phyloP scores from a whole-genome alignment of 176 grass and related monocot genomes.

The Saccharum spontaneum region DNA sequence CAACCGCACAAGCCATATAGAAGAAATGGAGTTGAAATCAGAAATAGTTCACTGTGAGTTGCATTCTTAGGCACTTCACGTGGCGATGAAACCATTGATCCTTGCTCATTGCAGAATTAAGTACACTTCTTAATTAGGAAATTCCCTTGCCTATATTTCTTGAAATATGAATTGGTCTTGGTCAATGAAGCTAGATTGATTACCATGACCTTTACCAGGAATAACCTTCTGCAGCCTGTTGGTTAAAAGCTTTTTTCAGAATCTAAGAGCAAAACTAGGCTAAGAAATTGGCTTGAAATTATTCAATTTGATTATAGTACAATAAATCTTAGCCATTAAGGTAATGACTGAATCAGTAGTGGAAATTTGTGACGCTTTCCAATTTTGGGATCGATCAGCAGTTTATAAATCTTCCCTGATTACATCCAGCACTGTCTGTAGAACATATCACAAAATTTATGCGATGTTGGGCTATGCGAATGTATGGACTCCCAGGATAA shows the following conservation, averaged over 20 bases:
- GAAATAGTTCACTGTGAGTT: neutral
- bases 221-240: neutral
- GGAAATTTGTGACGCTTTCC: neutral
- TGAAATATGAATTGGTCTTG: conserved; percentile 7
- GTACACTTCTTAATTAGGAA: neutral
- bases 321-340: neutral
- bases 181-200: conserved; percentile 11
- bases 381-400: neutral
- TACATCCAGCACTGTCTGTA: neutral
- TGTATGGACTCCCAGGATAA: conserved; percentile 17
- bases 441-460: neutral
- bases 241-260: neutral
- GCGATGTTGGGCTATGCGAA: neutral
- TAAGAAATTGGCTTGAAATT: neutral
- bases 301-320: neutral
- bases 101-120: neutral
- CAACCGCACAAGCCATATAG: neutral
- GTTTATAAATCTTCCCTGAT: neutral
- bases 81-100: neutral
- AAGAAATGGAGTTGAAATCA: neutral
- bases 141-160: neutral
- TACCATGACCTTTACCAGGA: neutral
- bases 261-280: neutral
- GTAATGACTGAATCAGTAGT: neutral
- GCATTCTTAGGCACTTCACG: neutral